Conservation (phyloP, 2,329 filamentous ascomycete species). For the Aspergillus fumigatiaffinis region DNA sequence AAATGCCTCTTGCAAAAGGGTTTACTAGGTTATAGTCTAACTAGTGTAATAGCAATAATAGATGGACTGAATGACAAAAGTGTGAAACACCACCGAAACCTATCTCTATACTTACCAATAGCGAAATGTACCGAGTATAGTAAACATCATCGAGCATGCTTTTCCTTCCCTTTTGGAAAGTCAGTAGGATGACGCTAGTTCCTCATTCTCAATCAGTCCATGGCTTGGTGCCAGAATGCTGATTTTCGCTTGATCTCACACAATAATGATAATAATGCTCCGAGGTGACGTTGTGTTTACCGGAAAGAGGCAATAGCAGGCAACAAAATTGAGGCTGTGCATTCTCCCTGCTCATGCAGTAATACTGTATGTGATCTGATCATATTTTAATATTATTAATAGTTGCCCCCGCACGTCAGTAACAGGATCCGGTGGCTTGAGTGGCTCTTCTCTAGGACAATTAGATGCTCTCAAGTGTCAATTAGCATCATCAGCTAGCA, state of each 20-base stretch:
- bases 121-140: background rate
- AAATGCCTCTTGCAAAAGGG: too few relatives aligned
- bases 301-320: slow-evolving; percentile 6
- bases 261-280: background rate
- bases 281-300: slow-evolving; percentile 14
- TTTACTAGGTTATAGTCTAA: too few relatives aligned
- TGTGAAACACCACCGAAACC: background rate
- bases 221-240: background rate
- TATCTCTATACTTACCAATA: background rate
- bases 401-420: slow-evolving; percentile 20
- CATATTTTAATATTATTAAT: background rate
- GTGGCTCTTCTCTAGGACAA: slow-evolving; percentile 6
- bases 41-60: background rate
- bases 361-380: background rate
- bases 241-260: slow-evolving; percentile 6
- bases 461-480: background rate
- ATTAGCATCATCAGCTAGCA: slow-evolving; percentile 13
- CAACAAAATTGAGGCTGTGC: slow-evolving; percentile 29
- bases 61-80: background rate
- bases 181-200: slow-evolving; percentile 12
- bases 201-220: background rate
- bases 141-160: background rate
- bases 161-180: slow-evolving; percentile 2
- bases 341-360: slow-evolving; percentile 9
- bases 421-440: slow-evolving; percentile 17